Percentiles rank a stretch among this genome's conserved stretches.
These are phyloP conservation scores for Cyberlindnera maclurae DNA, from an alignment of 805 yeast species.

Conservation along the genomic window DNA sequence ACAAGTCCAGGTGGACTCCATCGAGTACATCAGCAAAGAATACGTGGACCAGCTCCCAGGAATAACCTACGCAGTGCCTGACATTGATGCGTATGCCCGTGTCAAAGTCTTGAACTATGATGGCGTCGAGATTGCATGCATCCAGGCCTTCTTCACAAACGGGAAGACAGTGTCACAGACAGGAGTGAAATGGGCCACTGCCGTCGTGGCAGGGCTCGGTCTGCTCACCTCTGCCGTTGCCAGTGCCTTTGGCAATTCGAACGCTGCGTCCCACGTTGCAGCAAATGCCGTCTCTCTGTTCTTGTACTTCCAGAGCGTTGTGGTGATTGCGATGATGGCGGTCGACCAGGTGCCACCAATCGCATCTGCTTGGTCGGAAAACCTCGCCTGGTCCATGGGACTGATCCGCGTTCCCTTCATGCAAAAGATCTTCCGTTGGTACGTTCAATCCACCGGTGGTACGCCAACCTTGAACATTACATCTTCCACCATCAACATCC, in stretches of 20 bases:
- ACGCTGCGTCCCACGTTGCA: slow-evolving; percentile 82
- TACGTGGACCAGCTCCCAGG: slow-evolving; percentile 65
- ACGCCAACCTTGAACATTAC: slow-evolving; percentile 62
- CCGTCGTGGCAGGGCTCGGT: slow-evolving; percentile 85
- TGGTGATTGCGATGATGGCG: slow-evolving; percentile 75
- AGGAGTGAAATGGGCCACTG: slow-evolving; percentile 91
- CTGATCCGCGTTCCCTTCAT: slow-evolving; percentile 69
- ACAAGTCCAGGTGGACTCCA: slow-evolving; percentile 63
- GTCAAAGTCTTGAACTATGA: slow-evolving; percentile 55
- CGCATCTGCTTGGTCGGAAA: slow-evolving; percentile 88
- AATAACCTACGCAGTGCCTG: slow-evolving; percentile 85
- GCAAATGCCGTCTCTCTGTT: slow-evolving; percentile 82
- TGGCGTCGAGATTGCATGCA: slow-evolving; percentile 79
- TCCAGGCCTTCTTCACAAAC: slow-evolving; percentile 76
- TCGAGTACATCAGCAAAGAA: slow-evolving; percentile 45
- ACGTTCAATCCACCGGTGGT: slow-evolving; percentile 85
- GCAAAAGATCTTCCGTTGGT: slow-evolving; percentile 84
- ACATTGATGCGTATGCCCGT: slow-evolving; percentile 74
- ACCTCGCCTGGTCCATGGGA: slow-evolving; percentile 94
- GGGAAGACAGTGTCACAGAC: slow-evolving; percentile 95
- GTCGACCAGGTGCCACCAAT: slow-evolving; percentile 88
- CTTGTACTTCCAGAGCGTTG: slow-evolving; percentile 83
- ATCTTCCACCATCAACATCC: slow-evolving; percentile 53
- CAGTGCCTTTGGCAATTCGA: slow-evolving; percentile 79
- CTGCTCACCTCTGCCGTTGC: slow-evolving; percentile 73